These are phyloP conservation scores for Cyclanthera cordifolia DNA, from an alignment of 306 rosid species.

Conservation along the genomic window DNA sequence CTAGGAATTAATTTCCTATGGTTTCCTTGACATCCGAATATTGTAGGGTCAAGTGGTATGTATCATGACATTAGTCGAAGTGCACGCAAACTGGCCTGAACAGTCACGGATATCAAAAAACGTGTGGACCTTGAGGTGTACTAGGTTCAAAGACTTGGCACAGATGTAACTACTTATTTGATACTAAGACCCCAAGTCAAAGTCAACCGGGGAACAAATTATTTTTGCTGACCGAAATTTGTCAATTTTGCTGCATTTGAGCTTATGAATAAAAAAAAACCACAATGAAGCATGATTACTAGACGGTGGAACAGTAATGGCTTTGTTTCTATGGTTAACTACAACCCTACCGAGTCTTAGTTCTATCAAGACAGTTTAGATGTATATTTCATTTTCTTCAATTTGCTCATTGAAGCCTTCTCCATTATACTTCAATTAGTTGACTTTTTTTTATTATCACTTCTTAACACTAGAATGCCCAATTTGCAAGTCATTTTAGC, in stretches of 20 bases:
- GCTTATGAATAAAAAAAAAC: neutral
- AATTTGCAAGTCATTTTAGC: neutral
- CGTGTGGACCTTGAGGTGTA: no score
- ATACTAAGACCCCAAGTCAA: neutral
- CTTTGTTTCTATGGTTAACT: neutral
- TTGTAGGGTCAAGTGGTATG: no score
- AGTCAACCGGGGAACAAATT: neutral
- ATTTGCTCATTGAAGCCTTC: neutral
- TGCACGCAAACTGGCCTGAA: no score
- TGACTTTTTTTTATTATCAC: neutral
- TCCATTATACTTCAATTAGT: conserved; percentile 3
- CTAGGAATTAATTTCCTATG: no score
- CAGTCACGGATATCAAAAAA: no score
- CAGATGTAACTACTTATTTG: neutral
- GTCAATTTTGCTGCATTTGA: neutral
- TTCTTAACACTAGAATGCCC: neutral
- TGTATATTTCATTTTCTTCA: neutral
- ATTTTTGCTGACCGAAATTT: neutral
- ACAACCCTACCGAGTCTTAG: neutral
- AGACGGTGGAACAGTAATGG: neutral
- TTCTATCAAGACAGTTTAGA: neutral
- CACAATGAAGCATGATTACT: neutral
- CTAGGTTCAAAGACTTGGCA: neutral
- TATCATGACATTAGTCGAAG: no score
- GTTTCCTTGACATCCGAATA: no score